Evolutionary conservation across 495 filamentous ascomycete species (phyloP), one percentile per base, ranked within the genome.

Genomic region (Penicillium salamii): DNA sequence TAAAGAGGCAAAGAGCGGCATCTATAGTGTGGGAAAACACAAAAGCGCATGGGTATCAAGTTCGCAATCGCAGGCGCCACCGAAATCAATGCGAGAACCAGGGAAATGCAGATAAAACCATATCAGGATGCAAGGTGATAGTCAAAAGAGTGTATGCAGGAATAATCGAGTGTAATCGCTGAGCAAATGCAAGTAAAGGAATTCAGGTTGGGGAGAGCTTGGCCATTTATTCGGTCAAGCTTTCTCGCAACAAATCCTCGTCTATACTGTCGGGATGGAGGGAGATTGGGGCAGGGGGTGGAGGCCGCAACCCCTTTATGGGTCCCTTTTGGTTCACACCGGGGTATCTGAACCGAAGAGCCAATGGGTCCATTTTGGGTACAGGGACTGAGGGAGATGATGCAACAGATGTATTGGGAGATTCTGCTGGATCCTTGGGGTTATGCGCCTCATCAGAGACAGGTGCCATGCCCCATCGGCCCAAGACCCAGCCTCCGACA

Each of bases 401-500:
- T 24, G 49, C 17, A 1, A 21, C 21, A 17, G 49, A 42, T 17
- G 44, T 18, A n/a, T 40, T 46, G 7, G 55, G 29, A n/a, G 55
- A 59, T 7, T 62, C 58, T 4, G 49, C 36, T 8, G 53, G 18
- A 12, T 62, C 58, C 3, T 46, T 36, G 7, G 53, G 18, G 12
- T 53, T 46, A 11, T 55, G 40, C 2, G 62, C 46, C 23, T 60
- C 54, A 21, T 50, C 36, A 13, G 67, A 34, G 5, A 59, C 54
- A 1, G 77, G 71, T 5, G 70, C 67, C 13, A 71, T 62, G 15
- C 78, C 78, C 79, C 78, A 83, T 26, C 72, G 68, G 7, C 79
- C 77, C 7, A 76, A 67, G 3, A 82, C 72, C 79, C 79, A 83
- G 18, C 78, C 78, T 7, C 79, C 78, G 31, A 80, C 54, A 15